Evolutionary conservation across 306 rosid genomes (phyloP), one percentile per base, ranked within the genome.

Genomic region (Spatholobus suberectus): DNA sequence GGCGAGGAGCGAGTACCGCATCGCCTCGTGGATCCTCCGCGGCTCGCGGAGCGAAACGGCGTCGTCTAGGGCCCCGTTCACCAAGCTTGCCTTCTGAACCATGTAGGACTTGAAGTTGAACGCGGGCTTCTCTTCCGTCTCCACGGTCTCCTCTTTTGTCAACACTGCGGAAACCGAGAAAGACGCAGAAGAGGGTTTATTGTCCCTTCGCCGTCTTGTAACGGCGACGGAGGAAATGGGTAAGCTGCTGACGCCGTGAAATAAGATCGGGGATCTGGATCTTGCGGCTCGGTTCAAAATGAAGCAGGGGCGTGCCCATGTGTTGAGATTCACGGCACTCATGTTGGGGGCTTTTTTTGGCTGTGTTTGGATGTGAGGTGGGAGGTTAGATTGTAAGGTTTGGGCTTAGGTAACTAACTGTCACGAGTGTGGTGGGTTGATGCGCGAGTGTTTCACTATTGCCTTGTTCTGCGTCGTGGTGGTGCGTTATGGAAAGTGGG

Each of bases 1-100:
- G 61, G 97, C 97, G n/a, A 94, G 89, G 38, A 94, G 97, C 0
- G 98, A 92, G 85, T 94, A 94, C 0, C 96, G 87, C 96, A 91
- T 94, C 1, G 94, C 94, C 66, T 94, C 93, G 75, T 92, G 97
- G 57, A 94, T 90, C 83, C 54, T 90, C 0, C 12, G 61, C 0
- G 98, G 98, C 0, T 92, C 90, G 0, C 82, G 74, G 7, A 94
- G 73, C 2, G 87, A 26, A 63, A 94, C 88, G 34, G 92, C 92
- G 6, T 68, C 83, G 79, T 94, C 92, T 1, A 94, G 38, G 26
- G 97, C 97, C 17, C 77, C 73, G 81, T 92, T 90, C 5, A 94
- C 95, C 0, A 72, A 24, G n/a, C 26, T 68, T 0, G 94, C 95
- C 32, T 81, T 90, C 5, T 80, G 59, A 3, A 82, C 29, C 89